Evolutionary conservation across 1,284 basidiomycete genomes (phyloP).

Genomic region (Veloboletus limbatus): DNA sequence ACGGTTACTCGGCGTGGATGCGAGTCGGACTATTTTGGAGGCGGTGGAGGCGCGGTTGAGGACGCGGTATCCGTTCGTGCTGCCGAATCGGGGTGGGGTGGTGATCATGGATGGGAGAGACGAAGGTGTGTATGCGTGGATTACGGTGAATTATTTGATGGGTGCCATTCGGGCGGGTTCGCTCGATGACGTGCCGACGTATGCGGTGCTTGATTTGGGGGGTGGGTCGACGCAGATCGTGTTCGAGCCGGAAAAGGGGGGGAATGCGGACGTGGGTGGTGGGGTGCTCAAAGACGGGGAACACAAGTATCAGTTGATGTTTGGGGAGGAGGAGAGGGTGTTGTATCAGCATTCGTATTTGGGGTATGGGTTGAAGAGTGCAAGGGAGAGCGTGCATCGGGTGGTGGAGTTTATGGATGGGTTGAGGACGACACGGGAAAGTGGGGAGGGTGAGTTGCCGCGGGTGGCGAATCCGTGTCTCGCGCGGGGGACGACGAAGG

Average conservation of each 20-base stretch:
- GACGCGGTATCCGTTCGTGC: constrained; percentile 70
- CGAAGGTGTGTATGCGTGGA: constrained; percentile 98
- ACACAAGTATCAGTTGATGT: constrained; percentile 87
- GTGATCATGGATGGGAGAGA: constrained; percentile 96
- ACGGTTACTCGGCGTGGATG: constrained; percentile 65
- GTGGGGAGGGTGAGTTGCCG: constrained; percentile 12
- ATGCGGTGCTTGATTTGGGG: constrained; percentile 94
- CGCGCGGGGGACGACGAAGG: constrained; percentile 60
- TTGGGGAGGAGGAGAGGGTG: constrained; percentile 68
- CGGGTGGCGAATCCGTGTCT: constrained; percentile 75
- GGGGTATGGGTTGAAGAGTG: constrained; percentile 94
- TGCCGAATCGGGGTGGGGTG: constrained; percentile 65
- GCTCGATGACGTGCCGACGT: constrained; percentile 54
- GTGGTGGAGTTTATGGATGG: constrained; percentile 86
- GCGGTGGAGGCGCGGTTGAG: constrained; percentile 71
- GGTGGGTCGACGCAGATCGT: constrained; percentile 98
- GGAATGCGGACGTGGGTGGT: constrained; percentile 42
- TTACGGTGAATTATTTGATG: constrained; percentile 93
- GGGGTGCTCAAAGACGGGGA: constrained; percentile 76
- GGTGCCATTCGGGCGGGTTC: constrained; percentile 64
- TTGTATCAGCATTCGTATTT: constrained; percentile 96
- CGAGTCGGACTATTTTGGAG: constrained; percentile 75
- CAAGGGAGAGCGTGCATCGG: constrained; percentile 82
- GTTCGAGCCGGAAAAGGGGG: constrained; percentile 78
- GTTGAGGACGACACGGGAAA: constrained; percentile 32